phyloP scores from a whole-genome alignment of 345 rosid species.

The Rhizophora mangle region DNA sequence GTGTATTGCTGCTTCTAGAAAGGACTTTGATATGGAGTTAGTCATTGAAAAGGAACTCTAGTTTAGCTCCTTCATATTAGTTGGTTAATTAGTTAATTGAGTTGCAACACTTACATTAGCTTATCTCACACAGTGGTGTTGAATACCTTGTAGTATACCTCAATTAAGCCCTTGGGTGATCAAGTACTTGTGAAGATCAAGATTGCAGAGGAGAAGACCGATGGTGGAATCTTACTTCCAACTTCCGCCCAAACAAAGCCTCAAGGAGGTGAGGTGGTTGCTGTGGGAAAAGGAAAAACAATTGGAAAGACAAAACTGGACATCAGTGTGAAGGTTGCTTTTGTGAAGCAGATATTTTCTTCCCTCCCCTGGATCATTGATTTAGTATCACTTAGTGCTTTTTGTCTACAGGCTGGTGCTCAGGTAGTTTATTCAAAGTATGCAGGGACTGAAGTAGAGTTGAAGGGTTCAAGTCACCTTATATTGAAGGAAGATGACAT shows the following conservation, averaged over 20 bases:
- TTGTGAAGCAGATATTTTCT: slow-evolving; percentile 46
- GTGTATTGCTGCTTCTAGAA: no score
- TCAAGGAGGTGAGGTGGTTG: slow-evolving; percentile 91
- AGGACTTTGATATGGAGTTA: no score
- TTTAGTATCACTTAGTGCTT: not conserved
- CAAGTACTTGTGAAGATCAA: slow-evolving; percentile 86
- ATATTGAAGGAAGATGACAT: slow-evolving; percentile 90
- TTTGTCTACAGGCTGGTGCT: slow-evolving; percentile 56
- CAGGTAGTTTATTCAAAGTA: slow-evolving; percentile 82
- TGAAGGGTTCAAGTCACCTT: slow-evolving; percentile 76
- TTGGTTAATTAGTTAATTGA: not conserved
- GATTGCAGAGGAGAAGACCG: slow-evolving; percentile 71
- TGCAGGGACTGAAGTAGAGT: slow-evolving; percentile 86
- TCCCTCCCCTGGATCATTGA: not conserved
- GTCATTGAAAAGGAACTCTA: no score
- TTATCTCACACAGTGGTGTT: not conserved
- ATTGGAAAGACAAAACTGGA: slow-evolving; percentile 59
- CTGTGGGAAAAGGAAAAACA: slow-evolving; percentile 82
- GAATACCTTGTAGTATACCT: slow-evolving; percentile 53
- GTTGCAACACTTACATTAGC: not conserved
- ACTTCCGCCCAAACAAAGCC: slow-evolving; percentile 78
- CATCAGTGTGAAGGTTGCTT: slow-evolving; percentile 11
- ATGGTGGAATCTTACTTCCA: slow-evolving; percentile 86
- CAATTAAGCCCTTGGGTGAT: slow-evolving; percentile 80
- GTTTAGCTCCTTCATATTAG: not conserved